Evolutionary conservation across 2,329 filamentous ascomycete genomes (phyloP), one percentile per base, ranked within the genome.

Genomic region (Capronia coronata): DNA sequence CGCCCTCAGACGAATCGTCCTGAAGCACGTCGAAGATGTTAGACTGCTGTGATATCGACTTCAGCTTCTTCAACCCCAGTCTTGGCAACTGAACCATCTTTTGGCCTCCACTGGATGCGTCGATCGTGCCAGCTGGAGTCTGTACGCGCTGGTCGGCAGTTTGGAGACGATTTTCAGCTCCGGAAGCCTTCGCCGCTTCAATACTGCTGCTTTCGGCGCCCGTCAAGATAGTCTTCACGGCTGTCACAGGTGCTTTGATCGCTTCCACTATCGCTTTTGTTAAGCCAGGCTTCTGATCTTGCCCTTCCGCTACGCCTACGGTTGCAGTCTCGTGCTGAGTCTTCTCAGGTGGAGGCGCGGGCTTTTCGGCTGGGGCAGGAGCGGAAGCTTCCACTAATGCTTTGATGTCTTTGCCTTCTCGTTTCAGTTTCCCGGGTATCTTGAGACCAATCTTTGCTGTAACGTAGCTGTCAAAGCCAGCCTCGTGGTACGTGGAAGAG

Each of bases 381-480:
- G 10, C 21, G 27, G 52, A 14, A 8, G 38, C 18, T 30, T 53
- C 22, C 2, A 42, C 34, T 41, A 53, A 42, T 39, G 29, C 34
- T 48, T 43, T 42, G 42, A 52, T 6, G 62, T 61, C 21, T 64
- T 55, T 54, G 64, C 65, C n/a, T n/a, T 57, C 54, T 48, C 54
- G 40, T 41, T 51, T 51, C 37, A 61, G 42, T 45, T 58, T 63
- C 22, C 73, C 68, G 7, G 76, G 73, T 2, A 83, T 67, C 46
- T 74, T 73, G 44, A 82, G 70, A 56, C 80, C 76, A 21, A 81
- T 69, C 48, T 75, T 74, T 2, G 79, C 80, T 0, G 80, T 80
- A 18, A 82, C 67, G 52, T 78, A 71, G 62, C 78, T 81, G 61
- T 83, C 80, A 55, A 77, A 83, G 6, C 80, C 80, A 13, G 80